A percentile compares a stretch with the other conserved stretches of the same genome.
Evolutionary conservation across 225 moss, liverwort and hornwort species (phyloP).

Genomic region (Polytrichum formosum): DNA sequence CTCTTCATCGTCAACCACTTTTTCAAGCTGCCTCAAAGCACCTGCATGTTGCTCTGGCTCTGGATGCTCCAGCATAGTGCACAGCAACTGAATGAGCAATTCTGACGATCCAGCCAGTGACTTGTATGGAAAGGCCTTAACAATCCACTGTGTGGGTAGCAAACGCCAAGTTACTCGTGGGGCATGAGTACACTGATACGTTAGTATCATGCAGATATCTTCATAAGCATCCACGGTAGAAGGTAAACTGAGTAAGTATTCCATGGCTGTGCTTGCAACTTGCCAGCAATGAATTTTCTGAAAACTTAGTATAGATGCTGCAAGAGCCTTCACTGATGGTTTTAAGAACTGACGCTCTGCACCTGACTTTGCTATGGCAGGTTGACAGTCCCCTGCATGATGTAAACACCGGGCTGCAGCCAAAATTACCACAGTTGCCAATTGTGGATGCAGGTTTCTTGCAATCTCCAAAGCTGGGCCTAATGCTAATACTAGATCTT

Average conservation of each 20-base stretch:
- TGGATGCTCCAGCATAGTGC: slow-evolving; percentile 75
- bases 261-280: slow-evolving; percentile 64
- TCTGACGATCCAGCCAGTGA: slow-evolving; percentile 41
- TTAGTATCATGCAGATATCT: slow-evolving; percentile 58
- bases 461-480: slow-evolving; percentile 65
- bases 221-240: slow-evolving; percentile 42
- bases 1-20: slow-evolving; percentile 54
- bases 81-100: slow-evolving; percentile 48
- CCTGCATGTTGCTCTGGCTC: slow-evolving; percentile 88
- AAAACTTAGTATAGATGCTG: slow-evolving; percentile 39
- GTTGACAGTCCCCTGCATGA: slow-evolving; percentile 39
- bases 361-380: slow-evolving; percentile 5
- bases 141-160: slow-evolving; percentile 64
- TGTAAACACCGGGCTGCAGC: slow-evolving; percentile 61
- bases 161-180: slow-evolving; percentile 85
- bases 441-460: slow-evolving; percentile 71
- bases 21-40: slow-evolving; percentile 64
- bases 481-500: slow-evolving; percentile 51
- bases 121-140: slow-evolving; percentile 49
- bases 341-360: slow-evolving; percentile 10
- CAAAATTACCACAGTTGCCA: slow-evolving; percentile 45
- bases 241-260: slow-evolving; percentile 51
- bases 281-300: slow-evolving; percentile 87
- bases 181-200: slow-evolving; percentile 78
- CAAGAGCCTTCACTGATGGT: slow-evolving; percentile 43